These are phyloP conservation scores for Gillenia trifoliata DNA, from an alignment of 306 rosid species.

Conservation along the genomic window DNA sequence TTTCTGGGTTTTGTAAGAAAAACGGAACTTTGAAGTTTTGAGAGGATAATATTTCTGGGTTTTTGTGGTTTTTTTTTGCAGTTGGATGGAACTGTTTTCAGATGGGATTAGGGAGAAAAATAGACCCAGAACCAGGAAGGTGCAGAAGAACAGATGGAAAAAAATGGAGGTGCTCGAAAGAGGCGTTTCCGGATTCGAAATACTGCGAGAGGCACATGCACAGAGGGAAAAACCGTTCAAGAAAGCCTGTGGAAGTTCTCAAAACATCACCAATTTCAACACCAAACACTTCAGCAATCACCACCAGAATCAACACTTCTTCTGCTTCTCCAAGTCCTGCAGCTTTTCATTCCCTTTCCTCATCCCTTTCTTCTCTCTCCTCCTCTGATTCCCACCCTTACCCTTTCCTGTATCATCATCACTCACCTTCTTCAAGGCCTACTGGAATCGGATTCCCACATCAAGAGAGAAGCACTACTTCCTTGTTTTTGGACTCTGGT, in stretches of 20 bases:
- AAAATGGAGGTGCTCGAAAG: constrained; percentile 97
- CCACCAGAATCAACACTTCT: constrained; percentile 34
- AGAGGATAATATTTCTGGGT: neutral
- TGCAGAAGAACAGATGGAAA: constrained; percentile 98
- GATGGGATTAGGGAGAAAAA: constrained; percentile 85
- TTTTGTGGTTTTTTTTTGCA: constrained; percentile 26
- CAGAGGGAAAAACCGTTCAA: constrained; percentile 99
- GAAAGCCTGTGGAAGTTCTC: constrained; percentile 95
- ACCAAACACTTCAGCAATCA: constrained; percentile 33
- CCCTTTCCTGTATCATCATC: constrained; percentile 37
- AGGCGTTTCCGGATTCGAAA: constrained; percentile 87
- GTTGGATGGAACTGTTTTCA: constrained; percentile 94
- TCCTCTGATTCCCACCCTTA: constrained; percentile 28
- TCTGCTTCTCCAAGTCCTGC: constrained; percentile 29
- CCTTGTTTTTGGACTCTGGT: constrained; percentile 57
- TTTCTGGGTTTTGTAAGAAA: neutral
- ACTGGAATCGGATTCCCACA: constrained; percentile 41
- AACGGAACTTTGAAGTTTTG: neutral
- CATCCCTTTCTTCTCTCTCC: constrained; percentile 24
- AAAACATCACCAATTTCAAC: constrained; percentile 32
- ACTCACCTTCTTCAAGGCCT: constrained; percentile 39
- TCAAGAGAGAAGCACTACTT: constrained; percentile 45
- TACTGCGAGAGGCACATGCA: constrained; percentile 99
- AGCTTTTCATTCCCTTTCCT: constrained; percentile 28
- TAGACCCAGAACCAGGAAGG: constrained; percentile 98